phyloP scores from a whole-genome alignment of 2,329 filamentous ascomycete species.

The Leptographium procerum region DNA sequence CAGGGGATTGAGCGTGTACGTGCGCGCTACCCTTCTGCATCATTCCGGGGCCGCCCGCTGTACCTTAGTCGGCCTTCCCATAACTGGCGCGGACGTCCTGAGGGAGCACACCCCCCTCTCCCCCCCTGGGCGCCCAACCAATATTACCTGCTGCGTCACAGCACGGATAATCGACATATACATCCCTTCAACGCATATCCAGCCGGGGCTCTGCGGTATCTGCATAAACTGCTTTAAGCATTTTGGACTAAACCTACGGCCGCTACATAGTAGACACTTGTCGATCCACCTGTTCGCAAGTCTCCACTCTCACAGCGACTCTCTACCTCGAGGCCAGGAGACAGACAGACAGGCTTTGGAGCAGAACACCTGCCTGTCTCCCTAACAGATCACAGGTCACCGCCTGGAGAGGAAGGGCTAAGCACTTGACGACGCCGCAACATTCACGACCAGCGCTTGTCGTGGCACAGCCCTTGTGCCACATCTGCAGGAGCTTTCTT shows the following conservation, averaged over 20 bases:
- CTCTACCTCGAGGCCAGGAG: background rate
- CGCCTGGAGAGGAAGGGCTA: background rate
- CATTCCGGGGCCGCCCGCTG: background rate
- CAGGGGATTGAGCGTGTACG: background rate
- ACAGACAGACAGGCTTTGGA: background rate
- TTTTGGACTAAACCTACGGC: background rate
- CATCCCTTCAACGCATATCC: background rate
- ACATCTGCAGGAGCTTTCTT: background rate
- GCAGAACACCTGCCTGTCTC: background rate
- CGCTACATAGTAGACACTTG: background rate
- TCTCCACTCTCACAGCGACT: background rate
- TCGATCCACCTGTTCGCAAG: background rate
- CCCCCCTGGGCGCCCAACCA: background rate
- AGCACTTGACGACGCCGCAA: background rate
- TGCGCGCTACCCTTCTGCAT: background rate
- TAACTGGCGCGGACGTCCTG: background rate
- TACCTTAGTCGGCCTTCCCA: background rate
- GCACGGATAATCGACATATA: background rate
- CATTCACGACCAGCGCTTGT: constrained; percentile 1
- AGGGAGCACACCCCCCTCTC: background rate
- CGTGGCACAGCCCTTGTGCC: constrained; percentile 9
- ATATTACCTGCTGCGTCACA: background rate
- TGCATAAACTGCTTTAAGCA: too few relatives aligned
- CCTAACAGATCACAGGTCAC: background rate
- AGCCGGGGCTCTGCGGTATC: background rate